phyloP scores from a whole-genome alignment of 306 rosid genomes.

The Cucurbita argyrosperma region DNA sequence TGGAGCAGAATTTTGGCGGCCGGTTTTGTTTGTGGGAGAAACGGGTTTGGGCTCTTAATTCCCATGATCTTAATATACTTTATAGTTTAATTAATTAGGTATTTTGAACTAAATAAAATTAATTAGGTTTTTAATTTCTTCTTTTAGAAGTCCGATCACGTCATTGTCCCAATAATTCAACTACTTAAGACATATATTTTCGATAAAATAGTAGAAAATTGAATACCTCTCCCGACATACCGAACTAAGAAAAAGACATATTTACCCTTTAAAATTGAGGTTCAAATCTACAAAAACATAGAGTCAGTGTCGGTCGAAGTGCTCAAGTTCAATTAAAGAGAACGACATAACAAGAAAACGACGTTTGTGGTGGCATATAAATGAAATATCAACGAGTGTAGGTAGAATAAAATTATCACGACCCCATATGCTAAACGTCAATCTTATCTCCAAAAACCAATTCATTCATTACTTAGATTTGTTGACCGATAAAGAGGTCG shows the following conservation, averaged over 20 bases:
- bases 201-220: no score
- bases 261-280: no score
- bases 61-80: neutral
- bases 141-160: no score
- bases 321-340: neutral
- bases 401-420: neutral
- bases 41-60: neutral
- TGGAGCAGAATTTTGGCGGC: neutral
- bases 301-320: neutral
- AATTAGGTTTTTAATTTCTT: no score
- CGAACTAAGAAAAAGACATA: no score
- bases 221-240: no score
- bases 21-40: neutral
- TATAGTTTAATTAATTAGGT: neutral
- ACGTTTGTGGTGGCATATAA: neutral
- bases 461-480: neutral
- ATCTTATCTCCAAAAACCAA: neutral
- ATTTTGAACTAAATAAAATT: neutral
- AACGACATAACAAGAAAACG: neutral
- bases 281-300: neutral
- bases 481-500: no score
- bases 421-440: neutral
- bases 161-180: no score
- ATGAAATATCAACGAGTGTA: neutral
- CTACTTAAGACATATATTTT: no score